Base-by-base conservation (phyloP, 2,329 filamentous ascomycete species). In the Pseudogymnoascus sp. region DNA sequence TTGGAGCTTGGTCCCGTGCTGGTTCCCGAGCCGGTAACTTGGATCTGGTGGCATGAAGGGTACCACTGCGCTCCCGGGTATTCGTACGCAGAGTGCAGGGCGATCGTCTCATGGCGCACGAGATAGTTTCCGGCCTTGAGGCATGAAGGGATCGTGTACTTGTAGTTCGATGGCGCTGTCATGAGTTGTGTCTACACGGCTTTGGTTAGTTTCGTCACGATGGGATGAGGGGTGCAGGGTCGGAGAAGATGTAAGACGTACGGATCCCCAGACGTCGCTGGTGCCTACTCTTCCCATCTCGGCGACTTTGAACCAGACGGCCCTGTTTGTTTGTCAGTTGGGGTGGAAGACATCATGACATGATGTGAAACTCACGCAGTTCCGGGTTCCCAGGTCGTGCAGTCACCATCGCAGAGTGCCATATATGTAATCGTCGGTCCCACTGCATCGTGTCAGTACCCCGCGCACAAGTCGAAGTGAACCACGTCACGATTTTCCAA, bases 361-460 rank as follows among this genome's bases (percentile, higher is more conserved):
- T 30, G 25, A 50, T 50, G 43, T 50, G 43, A 16, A 22, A 66
- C 71, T 61, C 64, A 76, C 73, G 67, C 69, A 7, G 71, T 76
- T 0, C 75, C 77, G 5, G 81, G 81, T 62, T 75, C 70, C 67
- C 75, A 83, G 60, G 72, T 71, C 60, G 77, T 75, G 69, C 81
- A 84, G 1, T 80, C 76, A 0, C 72, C 69, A 43, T 79, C 77
- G 69, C 83, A 85, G 34, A 75, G 74, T 4, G 82, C 82, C 81
- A 85, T 82, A 67, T 85, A 85, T 0, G 82, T 85, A 61, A 85
- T 73, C 1, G 79, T 70, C 1, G 82, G 81, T 0, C 82, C 82
- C 30, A 80, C 43, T 50, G 25, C 43, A 50, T 50, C 72, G 62
- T 83, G 81, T 4, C 73, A 77, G 6, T 77, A 0, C 76, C 75